Evolutionary conservation across 257 asterid genomes (phyloP), one percentile per base, ranked within the genome.

Genomic region (Orobanche coerulescens): DNA sequence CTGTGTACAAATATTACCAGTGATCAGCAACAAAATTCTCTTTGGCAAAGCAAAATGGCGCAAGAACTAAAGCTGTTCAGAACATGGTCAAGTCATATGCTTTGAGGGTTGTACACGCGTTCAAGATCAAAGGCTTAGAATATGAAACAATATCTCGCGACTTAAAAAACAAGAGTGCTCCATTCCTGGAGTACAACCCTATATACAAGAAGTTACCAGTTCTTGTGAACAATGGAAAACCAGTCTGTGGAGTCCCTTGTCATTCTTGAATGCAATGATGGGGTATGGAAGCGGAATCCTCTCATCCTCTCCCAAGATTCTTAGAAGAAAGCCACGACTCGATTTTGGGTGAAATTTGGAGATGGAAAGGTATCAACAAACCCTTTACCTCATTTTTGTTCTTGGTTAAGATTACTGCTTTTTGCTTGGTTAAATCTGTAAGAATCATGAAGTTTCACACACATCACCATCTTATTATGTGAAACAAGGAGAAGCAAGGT

Each of bases 311-410:
- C 61, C 6, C 80, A 64, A 49, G 82, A 85, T 74, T 90, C 96
- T 58, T 73, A 71, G 10, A 82, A 80, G 61, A 85, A 67, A 67
- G 84, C 94, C 62, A 51, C 36, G 64, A 78, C 90, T 30, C 84
- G 90, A 7, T 83, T 85, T 25, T 83, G 96, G 96, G 93, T 86
- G 0, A 81, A 85, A 34, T 88, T 85, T 22, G 82, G 80, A 34
- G 96, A 85, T 0, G 91, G 82, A 3, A 79, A 79, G 88, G 94
- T 84, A 50, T 12, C 0, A 1, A 2, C 11, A 51, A 47, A 42
- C 31, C 40, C 7, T 13, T 61, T 22, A 37, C 58, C 49, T 23
- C 61, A 7, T 2, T 2, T 30, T 30, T 30, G 3, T 2, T 30
- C 7, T 30, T 30, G 5, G 7, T 30, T 30, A 19, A 14, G 11